Percentiles rank a stretch among this genome's conserved stretches.
phyloP scores from a whole-genome alignment of 495 filamentous ascomycete genomes.

The Xanthoparmelia taractica region DNA sequence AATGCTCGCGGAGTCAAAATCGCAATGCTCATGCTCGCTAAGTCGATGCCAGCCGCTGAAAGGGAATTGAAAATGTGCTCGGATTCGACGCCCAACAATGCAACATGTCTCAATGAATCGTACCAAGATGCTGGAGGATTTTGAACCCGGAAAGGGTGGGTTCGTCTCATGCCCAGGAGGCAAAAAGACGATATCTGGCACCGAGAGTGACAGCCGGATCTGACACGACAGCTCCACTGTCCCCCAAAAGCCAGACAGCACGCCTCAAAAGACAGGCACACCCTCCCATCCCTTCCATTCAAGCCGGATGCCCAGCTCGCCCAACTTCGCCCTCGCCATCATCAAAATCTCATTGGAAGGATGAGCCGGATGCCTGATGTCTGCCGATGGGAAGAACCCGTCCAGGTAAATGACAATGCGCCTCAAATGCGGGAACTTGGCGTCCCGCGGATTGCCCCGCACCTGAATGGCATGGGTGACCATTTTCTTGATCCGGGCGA shows the following conservation, averaged over 20 bases:
- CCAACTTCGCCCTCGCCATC: conserved; percentile 4
- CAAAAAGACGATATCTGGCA: neutral
- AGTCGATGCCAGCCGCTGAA: neutral
- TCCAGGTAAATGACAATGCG: conserved; percentile 5
- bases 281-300: neutral
- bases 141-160: neutral
- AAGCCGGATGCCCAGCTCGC: neutral
- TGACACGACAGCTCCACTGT: neutral
- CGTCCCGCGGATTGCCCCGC: neutral
- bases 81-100: neutral
- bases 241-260: neutral
- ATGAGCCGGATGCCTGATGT: neutral
- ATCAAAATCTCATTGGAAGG: conserved; percentile 9
- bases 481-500: conserved; percentile 12
- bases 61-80: neutral
- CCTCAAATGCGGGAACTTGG: conserved; percentile 2
- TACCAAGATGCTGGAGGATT: neutral
- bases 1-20: neutral
- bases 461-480: conserved; percentile 10
- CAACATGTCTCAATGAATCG: neutral
- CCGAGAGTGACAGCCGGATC: neutral
- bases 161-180: neutral
- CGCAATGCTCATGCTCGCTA: neutral
- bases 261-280: neutral
- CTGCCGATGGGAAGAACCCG: neutral